Base-by-base conservation (phyloP, 2,329 filamentous ascomycete species). In the Dothistroma septosporum region DNA sequence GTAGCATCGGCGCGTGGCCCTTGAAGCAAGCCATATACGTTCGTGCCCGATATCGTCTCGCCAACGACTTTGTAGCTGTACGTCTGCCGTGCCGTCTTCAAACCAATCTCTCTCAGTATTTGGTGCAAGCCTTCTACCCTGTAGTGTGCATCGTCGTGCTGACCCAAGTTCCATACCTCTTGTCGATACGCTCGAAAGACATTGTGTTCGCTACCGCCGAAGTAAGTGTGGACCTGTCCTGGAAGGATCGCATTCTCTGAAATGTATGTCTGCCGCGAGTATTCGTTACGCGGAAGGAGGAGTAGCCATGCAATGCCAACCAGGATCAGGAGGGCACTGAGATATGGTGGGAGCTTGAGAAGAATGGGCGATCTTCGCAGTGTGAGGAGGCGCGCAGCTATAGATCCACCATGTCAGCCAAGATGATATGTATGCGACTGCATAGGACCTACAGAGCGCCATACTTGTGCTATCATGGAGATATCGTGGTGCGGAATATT, bases 201-300 rank as follows among this genome's bases (percentile, higher is more conserved):
- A 75, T 97, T 90, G 79, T 97, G 92, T 74, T 99, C 94, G 75
- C 91, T 96, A 19, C 94, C 94, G 7, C 90, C 88, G 73, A 99
- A 99, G 76, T 99, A 99, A 1, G 94, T 96, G 77, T 97, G 93
- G 9, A 97, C 94, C 76, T 99, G 94, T 1, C 92, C 94, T 0
- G 94, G 94, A 14, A 99, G 81, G 35, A 99, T 85, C 11, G 94
- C 94, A 75, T 99, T 99, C 76, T 99, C 94, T 48, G 93, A 97
- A 60, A 99, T 94, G 76, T 99, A 99, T 0, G 93, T 99, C 62
- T 85, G 83, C 66, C 94, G 87, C 55, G 92, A 96, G 79, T 97
- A 96, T 67, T 92, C 85, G 76, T 97, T 85, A 57, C 97, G 82
- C 2, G 94, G 94, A 1, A 99, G 85, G 33, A 97, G 82, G 22